Evolutionary conservation across 306 rosid genomes (phyloP), one percentile per base, ranked within the genome.

Genomic region (Cercis canadensis): DNA sequence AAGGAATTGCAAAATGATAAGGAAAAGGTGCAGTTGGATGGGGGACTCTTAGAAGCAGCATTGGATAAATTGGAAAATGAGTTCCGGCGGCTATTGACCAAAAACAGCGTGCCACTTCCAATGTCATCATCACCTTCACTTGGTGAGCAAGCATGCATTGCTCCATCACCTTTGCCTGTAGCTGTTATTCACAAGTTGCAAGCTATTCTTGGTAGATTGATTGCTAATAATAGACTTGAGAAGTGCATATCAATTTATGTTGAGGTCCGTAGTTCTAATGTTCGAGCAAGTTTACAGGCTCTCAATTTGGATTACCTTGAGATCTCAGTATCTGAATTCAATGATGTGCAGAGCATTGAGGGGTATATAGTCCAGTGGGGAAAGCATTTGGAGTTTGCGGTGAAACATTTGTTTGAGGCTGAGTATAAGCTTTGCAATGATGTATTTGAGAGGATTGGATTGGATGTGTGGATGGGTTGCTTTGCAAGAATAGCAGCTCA

Each of bases 321-420:
- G 84, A 87, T 91, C 47, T 92, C 99, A 0, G 80, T 87, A 62
- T 67, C 97, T 4, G 99, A 95, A 72, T 92, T 92, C 78, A 95
- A 95, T 82, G 92, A 95, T 61, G 97, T 95, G 75, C 97, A 88
- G 61, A 89, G 96, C 85, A 91, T 95, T 37, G 99, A 91, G 68
- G 97, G 84, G 50, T 86, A 91, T 75, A 92, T 95, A 45, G 84
- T 81, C 9, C 89, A 95, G 64, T 95, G 99, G 99, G 99, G 99
- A 46, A 95, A 73, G 81, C 99, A 95, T 86, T 82, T 95, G 72
- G 99, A 95, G 83, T 95, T 95, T 85, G 97, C 99, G 0, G 99
- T 95, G 85, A 95, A 95, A 67, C 99, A 95, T 75, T 89, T 95
- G 87, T 95, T 95, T 57, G 99, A 95, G 86, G 97, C 87, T 0